Conservation (phyloP, 768 basidiomycete species). For the Mycena polygramma region DNA sequence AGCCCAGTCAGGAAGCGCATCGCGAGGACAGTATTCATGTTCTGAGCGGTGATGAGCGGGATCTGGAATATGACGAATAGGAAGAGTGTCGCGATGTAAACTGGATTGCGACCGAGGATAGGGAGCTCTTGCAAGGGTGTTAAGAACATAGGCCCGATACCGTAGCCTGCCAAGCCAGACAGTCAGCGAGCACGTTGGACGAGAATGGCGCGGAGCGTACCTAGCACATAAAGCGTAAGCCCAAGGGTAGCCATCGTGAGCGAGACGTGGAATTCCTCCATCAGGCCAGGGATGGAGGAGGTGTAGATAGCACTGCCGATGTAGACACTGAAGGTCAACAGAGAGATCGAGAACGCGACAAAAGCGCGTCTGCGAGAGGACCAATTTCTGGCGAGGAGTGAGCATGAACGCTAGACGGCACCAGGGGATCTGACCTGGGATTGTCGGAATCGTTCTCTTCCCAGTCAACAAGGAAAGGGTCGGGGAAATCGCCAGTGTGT, state of each 20-base stretch:
- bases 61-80: conserved; percentile 50
- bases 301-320: conserved; percentile 51
- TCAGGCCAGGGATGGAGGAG: conserved; percentile 43
- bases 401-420: neutral
- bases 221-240: conserved; percentile 44
- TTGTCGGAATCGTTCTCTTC: conserved; percentile 45
- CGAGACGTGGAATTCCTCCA: conserved; percentile 45
- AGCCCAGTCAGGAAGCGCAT: conserved; percentile 52
- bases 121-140: conserved; percentile 50
- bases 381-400: conserved; percentile 43
- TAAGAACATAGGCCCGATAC: conserved; percentile 44
- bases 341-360: conserved; percentile 46
- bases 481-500: conserved; percentile 6
- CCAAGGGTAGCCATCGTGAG: conserved; percentile 46
- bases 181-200: neutral
- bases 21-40: conserved; percentile 47
- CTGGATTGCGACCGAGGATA: conserved; percentile 46
- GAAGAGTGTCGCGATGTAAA: conserved; percentile 48
- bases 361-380: conserved; percentile 44
- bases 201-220: conserved; percentile 22
- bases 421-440: conserved; percentile 36
- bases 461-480: conserved; percentile 44
- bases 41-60: conserved; percentile 47
- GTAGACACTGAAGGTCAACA: conserved; percentile 50
- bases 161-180: conserved; percentile 29